Evolutionary conservation across 2,329 filamentous ascomycete genomes (phyloP).

Genomic region (Xylaria sp.): DNA sequence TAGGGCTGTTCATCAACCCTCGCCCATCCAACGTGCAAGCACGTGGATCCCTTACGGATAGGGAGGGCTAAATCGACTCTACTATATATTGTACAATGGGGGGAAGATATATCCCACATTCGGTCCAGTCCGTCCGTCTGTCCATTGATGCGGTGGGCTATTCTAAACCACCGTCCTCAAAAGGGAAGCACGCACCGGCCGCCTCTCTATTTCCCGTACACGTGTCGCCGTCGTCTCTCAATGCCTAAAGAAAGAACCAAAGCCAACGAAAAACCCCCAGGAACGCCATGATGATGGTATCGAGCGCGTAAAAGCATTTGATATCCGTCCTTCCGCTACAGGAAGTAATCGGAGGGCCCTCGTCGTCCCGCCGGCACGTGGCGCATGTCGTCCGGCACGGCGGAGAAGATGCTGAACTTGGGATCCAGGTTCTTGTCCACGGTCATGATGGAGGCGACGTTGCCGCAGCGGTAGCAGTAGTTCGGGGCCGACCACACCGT

Average conservation of each 20-base stretch:
- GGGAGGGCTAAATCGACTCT: no score
- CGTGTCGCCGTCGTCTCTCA: no score
- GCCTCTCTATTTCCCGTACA: no score
- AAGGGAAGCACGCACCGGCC: no score
- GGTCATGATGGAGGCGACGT: constrained; percentile 95
- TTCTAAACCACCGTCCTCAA: neutral
- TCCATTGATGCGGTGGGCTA: neutral
- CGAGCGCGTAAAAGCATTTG: no score
- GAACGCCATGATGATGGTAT: no score
- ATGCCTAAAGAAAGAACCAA: no score
- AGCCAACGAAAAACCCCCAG: no score
- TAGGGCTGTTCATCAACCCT: no score
- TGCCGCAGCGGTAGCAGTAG: constrained; percentile 93
- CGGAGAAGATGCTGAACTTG: constrained; percentile 89
- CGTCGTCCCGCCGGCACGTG: constrained; percentile 74
- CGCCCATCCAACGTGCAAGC: no score
- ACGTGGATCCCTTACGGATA: no score
- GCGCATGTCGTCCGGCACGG: constrained; percentile 82
- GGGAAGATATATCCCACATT: neutral
- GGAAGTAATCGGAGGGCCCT: constrained; percentile 71
- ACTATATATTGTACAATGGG: neutral
- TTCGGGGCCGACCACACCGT: constrained; percentile 99
- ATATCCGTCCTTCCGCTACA: no score
- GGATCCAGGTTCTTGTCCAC: constrained; percentile 83
- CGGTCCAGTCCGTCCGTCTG: neutral